A percentile compares a stretch with the other conserved stretches of the same genome.
Evolutionary conservation across 2,329 filamentous ascomycete species (phyloP).

Genomic region (Aspergillus niger): DNA sequence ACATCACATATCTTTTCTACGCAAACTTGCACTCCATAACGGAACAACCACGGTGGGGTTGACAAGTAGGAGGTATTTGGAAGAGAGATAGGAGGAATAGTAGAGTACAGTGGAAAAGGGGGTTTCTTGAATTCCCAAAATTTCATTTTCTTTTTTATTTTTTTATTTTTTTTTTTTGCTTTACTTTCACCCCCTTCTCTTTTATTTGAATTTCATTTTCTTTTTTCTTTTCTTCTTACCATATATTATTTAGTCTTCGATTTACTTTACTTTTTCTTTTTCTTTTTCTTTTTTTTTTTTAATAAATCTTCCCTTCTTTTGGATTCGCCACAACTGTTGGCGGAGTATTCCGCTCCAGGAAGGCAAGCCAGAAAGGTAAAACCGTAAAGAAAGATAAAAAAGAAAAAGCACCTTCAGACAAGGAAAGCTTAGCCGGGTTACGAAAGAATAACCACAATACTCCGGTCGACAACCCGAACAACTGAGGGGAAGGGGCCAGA

Average conservation of each 20-base stretch:
- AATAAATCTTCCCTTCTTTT: background rate
- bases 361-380: constrained; percentile 9
- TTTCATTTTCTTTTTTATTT: background rate
- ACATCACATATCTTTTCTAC: constrained; percentile 15
- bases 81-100: constrained; percentile 10
- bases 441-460: constrained; percentile 10
- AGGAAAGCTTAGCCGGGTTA: constrained; percentile 30
- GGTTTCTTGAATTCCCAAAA: background rate
- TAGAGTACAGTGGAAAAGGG: background rate
- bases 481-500: constrained; percentile 25
- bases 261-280: background rate
- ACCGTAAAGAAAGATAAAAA: background rate
- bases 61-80: background rate
- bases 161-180: background rate
- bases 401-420: constrained; percentile 14
- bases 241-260: background rate
- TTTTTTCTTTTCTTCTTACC: background rate
- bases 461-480: constrained; percentile 6
- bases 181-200: background rate
- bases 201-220: background rate
- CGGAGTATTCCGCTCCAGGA: constrained; percentile 20
- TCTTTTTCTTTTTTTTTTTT: background rate
- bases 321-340: constrained; percentile 25
- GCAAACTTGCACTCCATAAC: constrained; percentile 18
- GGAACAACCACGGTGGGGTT: constrained; percentile 13